Base-by-base conservation (phyloP, 169 alveolate genomes). In the Plasmodium malariae region DNA sequence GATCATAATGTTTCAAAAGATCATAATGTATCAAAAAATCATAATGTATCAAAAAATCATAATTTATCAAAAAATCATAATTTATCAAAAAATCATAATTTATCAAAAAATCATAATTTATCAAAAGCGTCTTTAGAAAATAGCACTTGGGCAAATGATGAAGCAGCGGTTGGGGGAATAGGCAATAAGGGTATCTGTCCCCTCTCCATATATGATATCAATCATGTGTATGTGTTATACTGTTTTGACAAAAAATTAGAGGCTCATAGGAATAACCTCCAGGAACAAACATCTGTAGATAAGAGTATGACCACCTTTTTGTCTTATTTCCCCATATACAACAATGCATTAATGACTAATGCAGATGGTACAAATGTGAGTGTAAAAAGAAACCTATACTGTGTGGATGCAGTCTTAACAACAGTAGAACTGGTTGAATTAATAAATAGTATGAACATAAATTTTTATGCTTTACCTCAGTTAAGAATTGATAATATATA, bases 201-300 rank as follows among this genome's bases (percentile, higher is more conserved):
- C 0, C 51, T 69, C 9, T 34, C 34, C 1, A 78, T 78, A 21
- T 78, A 78, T 54, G 89, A 78, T 30, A 78, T 78, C 21, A 78
- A 78, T 51, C 89, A 78, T 30, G 89, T 78, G 3, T 78, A 78
- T 54, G 40, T 78, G 43, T 57, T 78, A 37, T 78, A 78, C 36
- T 78, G 89, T 28, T 78, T 78, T 11, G 89, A 78, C 55, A 78
- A 78, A 45, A 78, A 78, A 17, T 78, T 78, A n/a, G 89, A 78
- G 37, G 74, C 89, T 1, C 76, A 65, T 54, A 62, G 78, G 63
- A 78, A 36, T 36, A 28, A 63, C 19, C 12, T 30, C 4, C 36
- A 69, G 17, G 65, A 78, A 63, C 54, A 78, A 30, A 49, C 26
- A 26, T 17, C 69, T 14, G 21, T 78, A 62, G 74, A 78, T n/a